Conservation (phyloP, 352 stramenopile species). For the Pythium periplocum region DNA sequence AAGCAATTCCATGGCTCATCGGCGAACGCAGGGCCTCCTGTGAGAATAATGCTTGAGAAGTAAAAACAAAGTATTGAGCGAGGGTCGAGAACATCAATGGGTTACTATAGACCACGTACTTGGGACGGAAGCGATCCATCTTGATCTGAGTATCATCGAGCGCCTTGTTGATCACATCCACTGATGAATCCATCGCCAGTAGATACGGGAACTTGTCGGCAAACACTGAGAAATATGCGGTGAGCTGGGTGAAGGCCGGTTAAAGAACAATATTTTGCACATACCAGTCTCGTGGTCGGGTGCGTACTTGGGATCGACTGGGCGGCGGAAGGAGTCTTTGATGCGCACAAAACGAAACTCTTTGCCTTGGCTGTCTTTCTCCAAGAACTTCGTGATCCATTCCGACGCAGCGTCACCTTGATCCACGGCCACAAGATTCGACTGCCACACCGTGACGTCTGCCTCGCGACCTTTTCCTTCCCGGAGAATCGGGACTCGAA, state of each 20-base stretch:
- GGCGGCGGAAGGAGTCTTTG: constrained; percentile 52
- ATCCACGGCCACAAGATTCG: constrained; percentile 44
- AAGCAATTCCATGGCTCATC: constrained; percentile 77
- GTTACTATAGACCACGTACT: constrained; percentile 28
- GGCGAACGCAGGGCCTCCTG: constrained; percentile 48
- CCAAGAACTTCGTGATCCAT: constrained; percentile 62
- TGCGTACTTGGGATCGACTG: constrained; percentile 51
- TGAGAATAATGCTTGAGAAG: constrained; percentile 57
- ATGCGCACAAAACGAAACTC: constrained; percentile 53
- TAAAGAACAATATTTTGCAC: neutral
- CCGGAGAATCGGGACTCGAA: constrained; percentile 50
- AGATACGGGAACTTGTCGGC: constrained; percentile 78
- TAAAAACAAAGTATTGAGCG: neutral
- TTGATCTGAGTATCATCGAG: constrained; percentile 39
- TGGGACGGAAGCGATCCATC: constrained; percentile 82
- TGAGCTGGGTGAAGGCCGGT: neutral
- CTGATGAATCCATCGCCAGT: constrained; percentile 45
- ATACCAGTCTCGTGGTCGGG: constrained; percentile 45
- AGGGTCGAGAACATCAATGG: neutral
- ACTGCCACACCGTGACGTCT: constrained; percentile 52
- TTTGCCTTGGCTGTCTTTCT: constrained; percentile 24
- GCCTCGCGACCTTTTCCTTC: constrained; percentile 23
- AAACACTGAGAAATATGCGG: constrained; percentile 32
- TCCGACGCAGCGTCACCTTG: constrained; percentile 48
- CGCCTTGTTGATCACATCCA: constrained; percentile 51